Conservation (phyloP, 768 basidiomycete genomes). For the Trametopsis cervina region DNA sequence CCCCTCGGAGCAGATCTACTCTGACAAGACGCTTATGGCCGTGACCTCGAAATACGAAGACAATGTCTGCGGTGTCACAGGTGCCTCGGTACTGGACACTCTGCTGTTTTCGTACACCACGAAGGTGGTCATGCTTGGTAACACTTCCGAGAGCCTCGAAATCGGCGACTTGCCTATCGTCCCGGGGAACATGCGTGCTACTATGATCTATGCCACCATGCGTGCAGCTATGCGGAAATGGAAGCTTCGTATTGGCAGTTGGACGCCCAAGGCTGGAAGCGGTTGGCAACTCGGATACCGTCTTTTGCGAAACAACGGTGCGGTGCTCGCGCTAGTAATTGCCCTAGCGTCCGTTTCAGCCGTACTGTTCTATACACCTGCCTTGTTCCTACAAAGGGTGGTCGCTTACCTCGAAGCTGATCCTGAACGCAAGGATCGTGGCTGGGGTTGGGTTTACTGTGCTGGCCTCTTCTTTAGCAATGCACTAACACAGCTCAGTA, state of each 20-base stretch:
- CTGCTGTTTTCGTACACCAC: conserved; percentile 88
- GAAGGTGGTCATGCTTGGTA: conserved; percentile 79
- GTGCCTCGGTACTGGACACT: conserved; percentile 50
- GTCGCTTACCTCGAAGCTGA: conserved; percentile 63
- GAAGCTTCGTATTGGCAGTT: conserved; percentile 44
- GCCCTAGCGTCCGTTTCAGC: conserved; percentile 51
- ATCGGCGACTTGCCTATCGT: conserved; percentile 86
- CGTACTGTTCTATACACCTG: conserved; percentile 52
- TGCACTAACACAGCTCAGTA: conserved; percentile 36
- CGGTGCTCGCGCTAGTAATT: conserved; percentile 34
- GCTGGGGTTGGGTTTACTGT: conserved; percentile 73
- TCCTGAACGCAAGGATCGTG: conserved; percentile 41
- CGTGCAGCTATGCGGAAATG: conserved; percentile 44
- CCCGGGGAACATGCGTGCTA: conserved; percentile 61
- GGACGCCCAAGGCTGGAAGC: conserved; percentile 53
- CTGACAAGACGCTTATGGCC: conserved; percentile 54
- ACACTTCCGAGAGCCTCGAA: conserved; percentile 65
- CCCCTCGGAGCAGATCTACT: conserved; percentile 68
- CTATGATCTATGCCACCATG: conserved; percentile 60
- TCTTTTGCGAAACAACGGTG: conserved; percentile 50
- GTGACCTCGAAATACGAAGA: conserved; percentile 57
- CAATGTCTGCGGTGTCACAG: conserved; percentile 68
- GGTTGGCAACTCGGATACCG: conserved; percentile 62
- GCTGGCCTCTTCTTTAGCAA: conserved; percentile 43
- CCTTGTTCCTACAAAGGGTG: conserved; percentile 55